A percentile compares a stretch with the other conserved stretches of the same genome.
phyloP scores from a whole-genome alignment of 768 basidiomycete species.

The Mycena indigotica region DNA sequence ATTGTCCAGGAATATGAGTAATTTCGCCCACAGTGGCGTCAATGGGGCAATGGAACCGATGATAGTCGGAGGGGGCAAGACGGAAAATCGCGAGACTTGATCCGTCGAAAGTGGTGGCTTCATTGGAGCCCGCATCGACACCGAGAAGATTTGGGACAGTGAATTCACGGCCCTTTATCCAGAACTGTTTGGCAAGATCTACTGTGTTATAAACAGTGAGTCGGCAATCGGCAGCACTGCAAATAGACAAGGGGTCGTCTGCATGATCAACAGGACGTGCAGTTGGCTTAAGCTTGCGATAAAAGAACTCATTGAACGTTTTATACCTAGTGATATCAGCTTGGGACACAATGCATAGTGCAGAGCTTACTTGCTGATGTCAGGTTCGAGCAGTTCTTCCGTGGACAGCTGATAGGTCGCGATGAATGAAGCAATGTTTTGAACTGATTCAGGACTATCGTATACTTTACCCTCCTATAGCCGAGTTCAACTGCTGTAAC shows the following conservation, averaged over 20 bases:
- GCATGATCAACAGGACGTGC: constrained; percentile 64
- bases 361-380: constrained; percentile 66
- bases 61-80: constrained; percentile 81
- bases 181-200: constrained; percentile 64
- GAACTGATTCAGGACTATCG: constrained; percentile 52
- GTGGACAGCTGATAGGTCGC: constrained; percentile 54
- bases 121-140: constrained; percentile 44
- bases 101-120: constrained; percentile 43
- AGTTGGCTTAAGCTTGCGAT: constrained; percentile 54
- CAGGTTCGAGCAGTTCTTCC: constrained; percentile 64
- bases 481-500: too few species aligned
- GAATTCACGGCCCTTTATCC: constrained; percentile 77
- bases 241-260: constrained; percentile 53
- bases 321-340: constrained; percentile 64
- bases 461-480: constrained; percentile 57
- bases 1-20: constrained; percentile 54
- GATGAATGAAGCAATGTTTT: constrained; percentile 59
- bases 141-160: constrained; percentile 62
- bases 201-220: constrained; percentile 68
- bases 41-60: constrained; percentile 75
- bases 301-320: constrained; percentile 83
- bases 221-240: constrained; percentile 73
- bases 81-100: constrained; percentile 68
- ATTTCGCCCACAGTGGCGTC: constrained; percentile 53
- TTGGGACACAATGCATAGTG: too few species aligned